Conservation (phyloP, 2,329 filamentous ascomycete species). For the Talaromyces islandicus region DNA sequence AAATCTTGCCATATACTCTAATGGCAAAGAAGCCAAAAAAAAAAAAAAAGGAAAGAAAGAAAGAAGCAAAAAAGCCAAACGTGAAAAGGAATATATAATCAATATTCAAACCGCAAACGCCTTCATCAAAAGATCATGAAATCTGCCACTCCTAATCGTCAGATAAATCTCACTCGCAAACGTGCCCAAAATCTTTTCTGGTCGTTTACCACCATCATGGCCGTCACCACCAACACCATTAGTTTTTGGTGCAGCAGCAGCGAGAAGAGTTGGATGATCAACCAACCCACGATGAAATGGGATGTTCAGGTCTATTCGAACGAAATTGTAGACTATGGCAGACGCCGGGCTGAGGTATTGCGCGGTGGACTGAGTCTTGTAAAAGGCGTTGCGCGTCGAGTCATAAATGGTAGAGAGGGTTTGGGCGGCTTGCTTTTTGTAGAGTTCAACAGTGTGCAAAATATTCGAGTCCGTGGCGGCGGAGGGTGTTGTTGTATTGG, state of each 20-base stretch:
- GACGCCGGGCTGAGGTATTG: conserved; percentile 26
- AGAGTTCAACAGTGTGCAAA: conserved; percentile 2
- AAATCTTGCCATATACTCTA: neutral
- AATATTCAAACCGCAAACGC: neutral
- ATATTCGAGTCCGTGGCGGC: neutral
- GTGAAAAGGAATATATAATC: too few species aligned
- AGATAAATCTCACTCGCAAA: conserved; percentile 21
- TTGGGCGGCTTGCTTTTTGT: conserved; percentile 3
- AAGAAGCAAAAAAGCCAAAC: too few species aligned
- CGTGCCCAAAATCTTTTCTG: conserved; percentile 18
- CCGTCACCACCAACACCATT: neutral
- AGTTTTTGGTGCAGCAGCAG: neutral
- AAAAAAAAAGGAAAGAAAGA: too few species aligned
- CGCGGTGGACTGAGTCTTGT: conserved; percentile 11
- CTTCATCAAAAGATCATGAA: conserved; percentile 10
- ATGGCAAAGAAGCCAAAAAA: neutral
- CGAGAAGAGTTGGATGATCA: conserved; percentile 21
- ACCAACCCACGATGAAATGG: conserved; percentile 25
- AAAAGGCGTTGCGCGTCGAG: conserved; percentile 12
- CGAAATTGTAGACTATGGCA: conserved; percentile 27
- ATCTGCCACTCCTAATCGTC: conserved; percentile 16
- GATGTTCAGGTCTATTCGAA: conserved; percentile 28
- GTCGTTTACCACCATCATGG: neutral
- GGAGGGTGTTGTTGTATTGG: neutral
- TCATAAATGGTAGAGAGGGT: conserved; percentile 11